Evolutionary conservation across 345 rosid genomes (phyloP).

Genomic region (Dimocarpus longan): DNA sequence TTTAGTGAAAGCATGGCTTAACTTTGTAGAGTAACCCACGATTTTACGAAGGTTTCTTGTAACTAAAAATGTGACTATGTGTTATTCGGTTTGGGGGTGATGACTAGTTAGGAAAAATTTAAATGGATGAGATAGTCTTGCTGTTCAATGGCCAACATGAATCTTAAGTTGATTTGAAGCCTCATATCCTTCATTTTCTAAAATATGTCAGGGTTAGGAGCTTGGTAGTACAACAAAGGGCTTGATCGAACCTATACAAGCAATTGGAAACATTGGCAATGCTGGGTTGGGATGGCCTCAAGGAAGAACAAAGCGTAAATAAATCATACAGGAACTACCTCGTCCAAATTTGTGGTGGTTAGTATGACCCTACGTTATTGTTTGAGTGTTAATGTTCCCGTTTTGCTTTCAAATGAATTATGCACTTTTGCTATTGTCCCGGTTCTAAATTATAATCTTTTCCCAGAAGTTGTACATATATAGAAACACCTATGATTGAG

Average conservation of each 20-base stretch:
- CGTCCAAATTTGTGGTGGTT: background rate
- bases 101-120: background rate
- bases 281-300: conserved; percentile 78
- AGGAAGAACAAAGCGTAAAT: conserved; percentile 34
- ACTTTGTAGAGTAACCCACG: background rate
- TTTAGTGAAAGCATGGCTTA: background rate
- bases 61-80: background rate
- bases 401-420: background rate
- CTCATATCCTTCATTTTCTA: background rate
- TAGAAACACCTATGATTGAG: background rate
- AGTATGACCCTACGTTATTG: background rate
- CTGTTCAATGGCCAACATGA: background rate
- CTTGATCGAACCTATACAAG: conserved; percentile 64
- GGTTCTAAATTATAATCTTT: background rate
- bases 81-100: background rate
- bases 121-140: background rate
- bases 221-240: conserved; percentile 67
- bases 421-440: background rate
- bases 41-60: background rate
- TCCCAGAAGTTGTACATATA: too few relatives aligned
- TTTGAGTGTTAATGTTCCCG: background rate
- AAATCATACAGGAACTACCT: background rate
- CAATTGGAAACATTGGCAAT: conserved; percentile 70
- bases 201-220: conserved; percentile 61
- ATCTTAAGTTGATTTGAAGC: background rate